These are phyloP conservation scores for Uronychia setigera DNA, from an alignment of 73 alveolate genomes.

Conservation along the genomic window DNA sequence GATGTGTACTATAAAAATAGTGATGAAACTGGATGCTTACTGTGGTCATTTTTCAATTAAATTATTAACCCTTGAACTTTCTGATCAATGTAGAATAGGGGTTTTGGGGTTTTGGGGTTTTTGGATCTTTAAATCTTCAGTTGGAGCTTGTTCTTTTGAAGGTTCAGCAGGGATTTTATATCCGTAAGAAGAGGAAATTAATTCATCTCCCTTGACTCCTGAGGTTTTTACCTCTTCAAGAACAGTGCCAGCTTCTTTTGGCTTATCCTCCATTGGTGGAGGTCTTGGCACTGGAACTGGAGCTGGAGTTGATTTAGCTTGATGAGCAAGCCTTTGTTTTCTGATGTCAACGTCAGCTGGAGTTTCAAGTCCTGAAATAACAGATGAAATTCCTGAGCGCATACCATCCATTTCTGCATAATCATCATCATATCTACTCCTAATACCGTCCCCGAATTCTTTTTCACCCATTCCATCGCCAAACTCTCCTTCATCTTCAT, in stretches of 20 bases:
- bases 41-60: too few relatives aligned
- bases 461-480: constrained; percentile 45
- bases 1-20: too few relatives aligned
- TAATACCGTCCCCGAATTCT: constrained; percentile 40
- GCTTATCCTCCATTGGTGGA: not conserved
- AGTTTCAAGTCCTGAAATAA: not conserved
- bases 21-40: too few relatives aligned
- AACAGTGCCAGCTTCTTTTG: not conserved
- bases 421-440: not conserved
- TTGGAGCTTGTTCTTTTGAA: not conserved
- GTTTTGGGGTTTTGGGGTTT: too few relatives aligned
- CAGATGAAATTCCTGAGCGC: not conserved
- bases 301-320: not conserved
- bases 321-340: not conserved
- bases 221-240: not conserved
- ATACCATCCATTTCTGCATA: constrained; percentile 6
- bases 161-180: not conserved
- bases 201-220: not conserved
- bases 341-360: constrained; percentile 18
- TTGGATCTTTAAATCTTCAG: not conserved
- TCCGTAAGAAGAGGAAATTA: not conserved
- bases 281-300: not conserved
- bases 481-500: constrained; percentile 56
- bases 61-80: too few relatives aligned
- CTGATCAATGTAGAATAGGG: too few relatives aligned